Evolutionary conservation across 2,329 filamentous ascomycete genomes (phyloP), one percentile per base, ranked within the genome.

Genomic region (Botrytis deweyae): DNA sequence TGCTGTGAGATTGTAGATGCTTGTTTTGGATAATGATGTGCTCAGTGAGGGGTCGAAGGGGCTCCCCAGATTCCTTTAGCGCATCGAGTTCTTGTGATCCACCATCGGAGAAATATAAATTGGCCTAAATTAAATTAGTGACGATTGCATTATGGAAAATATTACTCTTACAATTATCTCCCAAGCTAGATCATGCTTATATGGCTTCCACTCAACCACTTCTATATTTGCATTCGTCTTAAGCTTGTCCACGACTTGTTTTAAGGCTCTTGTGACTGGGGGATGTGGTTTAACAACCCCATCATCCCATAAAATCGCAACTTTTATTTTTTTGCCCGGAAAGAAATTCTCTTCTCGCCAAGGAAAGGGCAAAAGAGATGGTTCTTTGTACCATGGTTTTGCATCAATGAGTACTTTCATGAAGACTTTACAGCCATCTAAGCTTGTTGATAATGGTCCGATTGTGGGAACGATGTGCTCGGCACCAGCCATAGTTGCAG

Each of bases 251-350:
- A 86, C 86, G 0, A 88, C 84, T 70, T 88, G 85, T 70, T 84
- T 83, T 58, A 93, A 78, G 1, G 89, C 90, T 59, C 90, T 82
- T 0, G 82, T 82, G 55, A 91, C 84, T 0, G 89, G 89, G 0
- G 89, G 89, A 74, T 90, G 89, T 1, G 88, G 88, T 76, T 84
- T 85, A 0, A 91, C 87, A 18, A 91, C 84, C 0, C 86, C 87
- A 74, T 91, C 89, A 80, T 88, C 84, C 84, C 87, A 86, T 64
- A 90, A 81, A 1, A 90, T 84, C 0, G 86, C 91, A n/a, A 93
- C 83, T 77, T 87, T 89, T 9, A 91, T 81, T 75, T 87, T 89
- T 73, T 81, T 81, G 0, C 72, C 72, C 25, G 73, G 59, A 81
- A 83, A 52, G 62, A 76, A 79, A 79, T 84, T 73, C 49, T 77